These are phyloP conservation scores for Leishmania braziliensis DNA, from an alignment of 208 protist species.

Conservation along the genomic window DNA sequence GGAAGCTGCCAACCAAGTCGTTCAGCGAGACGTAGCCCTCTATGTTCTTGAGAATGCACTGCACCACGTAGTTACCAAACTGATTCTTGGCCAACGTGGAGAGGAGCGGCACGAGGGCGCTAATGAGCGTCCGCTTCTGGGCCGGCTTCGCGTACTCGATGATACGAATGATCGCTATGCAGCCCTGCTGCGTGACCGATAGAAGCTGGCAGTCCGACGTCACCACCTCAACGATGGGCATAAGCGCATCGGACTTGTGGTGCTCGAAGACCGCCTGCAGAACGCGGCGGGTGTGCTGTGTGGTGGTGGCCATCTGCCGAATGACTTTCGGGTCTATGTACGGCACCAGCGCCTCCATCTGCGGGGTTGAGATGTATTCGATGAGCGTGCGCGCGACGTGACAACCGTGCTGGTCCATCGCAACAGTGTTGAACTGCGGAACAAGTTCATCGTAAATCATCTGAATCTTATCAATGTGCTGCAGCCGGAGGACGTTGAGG, in stretches of 20 bases:
- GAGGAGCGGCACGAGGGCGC: slow-evolving; percentile 59
- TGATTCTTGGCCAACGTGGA: slow-evolving; percentile 66
- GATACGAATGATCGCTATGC: slow-evolving; percentile 77
- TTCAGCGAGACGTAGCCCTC: slow-evolving; percentile 38
- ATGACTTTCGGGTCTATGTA: slow-evolving; percentile 45
- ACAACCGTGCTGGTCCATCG: slow-evolving; percentile 70
- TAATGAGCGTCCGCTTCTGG: slow-evolving; percentile 59
- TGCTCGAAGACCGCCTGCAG: slow-evolving; percentile 79
- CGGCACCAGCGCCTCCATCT: slow-evolving; percentile 53
- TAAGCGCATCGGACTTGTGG: slow-evolving; percentile 50
- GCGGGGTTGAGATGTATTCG: slow-evolving; percentile 50
- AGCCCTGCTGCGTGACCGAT: slow-evolving; percentile 79
- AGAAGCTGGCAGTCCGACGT: slow-evolving; percentile 44
- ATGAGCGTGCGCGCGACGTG: slow-evolving; percentile 77
- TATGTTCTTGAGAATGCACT: slow-evolving; percentile 81
- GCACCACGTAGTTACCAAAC: slow-evolving; percentile 91
- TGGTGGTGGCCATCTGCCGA: slow-evolving; percentile 42
- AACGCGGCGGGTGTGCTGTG: slow-evolving; percentile 76
- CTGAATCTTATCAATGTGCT: slow-evolving; percentile 58
- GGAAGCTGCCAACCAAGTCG: slow-evolving; percentile 51
- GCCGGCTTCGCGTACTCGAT: slow-evolving; percentile 60
- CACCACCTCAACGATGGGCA: slow-evolving; percentile 62
- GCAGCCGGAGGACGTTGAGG: slow-evolving; percentile 54
- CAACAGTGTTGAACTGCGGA: slow-evolving; percentile 58
- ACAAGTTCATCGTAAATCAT: slow-evolving; percentile 66